phyloP scores from a whole-genome alignment of 2,329 filamentous ascomycete species.

The Fusarium agapanthi region DNA sequence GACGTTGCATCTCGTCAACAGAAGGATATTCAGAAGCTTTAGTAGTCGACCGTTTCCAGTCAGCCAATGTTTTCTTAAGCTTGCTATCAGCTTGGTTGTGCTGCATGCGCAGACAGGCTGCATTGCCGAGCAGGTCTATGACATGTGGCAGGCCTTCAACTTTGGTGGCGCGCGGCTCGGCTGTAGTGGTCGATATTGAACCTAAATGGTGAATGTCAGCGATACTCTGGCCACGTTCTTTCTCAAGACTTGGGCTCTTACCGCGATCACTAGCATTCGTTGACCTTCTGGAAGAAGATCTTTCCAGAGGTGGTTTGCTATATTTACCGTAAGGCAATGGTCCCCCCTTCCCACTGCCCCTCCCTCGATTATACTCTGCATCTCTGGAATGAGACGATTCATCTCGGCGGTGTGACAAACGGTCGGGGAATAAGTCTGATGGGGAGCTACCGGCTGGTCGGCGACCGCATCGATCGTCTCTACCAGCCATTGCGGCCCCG shows the following conservation, averaged over 20 bases:
- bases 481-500: conserved; percentile 36
- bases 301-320: not conserved
- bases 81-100: conserved; percentile 27
- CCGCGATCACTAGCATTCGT: conserved; percentile 25
- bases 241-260: not conserved
- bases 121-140: conserved; percentile 37
- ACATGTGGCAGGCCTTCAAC: conserved; percentile 15
- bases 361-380: conserved; percentile 5
- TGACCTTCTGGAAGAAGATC: not conserved
- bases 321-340: not conserved
- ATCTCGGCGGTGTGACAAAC: conserved; percentile 13
- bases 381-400: conserved; percentile 2
- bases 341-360: conserved; percentile 1
- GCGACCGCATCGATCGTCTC: conserved; percentile 25
- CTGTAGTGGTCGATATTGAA: not conserved
- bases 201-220: conserved; percentile 5
- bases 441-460: conserved; percentile 7
- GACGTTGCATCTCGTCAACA: conserved; percentile 24
- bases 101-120: conserved; percentile 28
- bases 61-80: conserved; percentile 19
- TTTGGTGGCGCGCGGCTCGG: not conserved
- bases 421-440: not conserved
- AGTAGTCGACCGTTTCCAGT: conserved; percentile 21
- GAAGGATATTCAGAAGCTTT: conserved; percentile 37
- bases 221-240: not conserved